A percentile compares a stretch with the other conserved stretches of the same genome.
These are phyloP conservation scores for Flammula alnicola DNA, from an alignment of 1,284 basidiomycete genomes.

Conservation along the genomic window DNA sequence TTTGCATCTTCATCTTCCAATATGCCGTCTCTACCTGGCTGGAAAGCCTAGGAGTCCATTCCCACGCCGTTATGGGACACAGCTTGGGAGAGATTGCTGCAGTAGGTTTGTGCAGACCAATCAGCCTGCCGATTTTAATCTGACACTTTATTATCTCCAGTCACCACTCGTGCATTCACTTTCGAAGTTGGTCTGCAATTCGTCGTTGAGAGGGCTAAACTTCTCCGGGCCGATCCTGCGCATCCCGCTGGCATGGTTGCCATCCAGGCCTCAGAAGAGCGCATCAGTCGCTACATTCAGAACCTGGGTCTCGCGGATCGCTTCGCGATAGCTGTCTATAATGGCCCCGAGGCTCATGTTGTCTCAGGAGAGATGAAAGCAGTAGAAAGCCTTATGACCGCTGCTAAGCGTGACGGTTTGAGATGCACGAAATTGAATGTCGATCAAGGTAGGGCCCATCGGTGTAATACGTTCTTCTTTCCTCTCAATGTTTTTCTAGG, in stretches of 20 bases:
- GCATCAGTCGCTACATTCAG: slow-evolving; percentile 28
- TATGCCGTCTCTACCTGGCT: slow-evolving; percentile 38
- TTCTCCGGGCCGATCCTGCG: slow-evolving; percentile 32
- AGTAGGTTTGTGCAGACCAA: slow-evolving; percentile 39
- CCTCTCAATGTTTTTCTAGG: slow-evolving; percentile 23
- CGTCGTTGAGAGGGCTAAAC: slow-evolving; percentile 35
- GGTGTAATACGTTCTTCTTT: neutral
- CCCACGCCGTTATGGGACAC: slow-evolving; percentile 38
- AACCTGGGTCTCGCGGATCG: slow-evolving; percentile 26
- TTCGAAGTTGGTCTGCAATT: slow-evolving; percentile 36
- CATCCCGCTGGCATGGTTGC: slow-evolving; percentile 38
- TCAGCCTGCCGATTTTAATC: no score
- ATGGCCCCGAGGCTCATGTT: slow-evolving; percentile 33
- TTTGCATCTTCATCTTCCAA: slow-evolving; percentile 42
- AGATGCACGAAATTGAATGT: slow-evolving; percentile 35
- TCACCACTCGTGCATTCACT: slow-evolving; percentile 31
- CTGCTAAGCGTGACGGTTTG: slow-evolving; percentile 33
- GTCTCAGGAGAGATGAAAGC: slow-evolving; percentile 38
- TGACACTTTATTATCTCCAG: slow-evolving; percentile 9
- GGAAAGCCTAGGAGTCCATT: slow-evolving; percentile 30
- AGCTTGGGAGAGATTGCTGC: slow-evolving; percentile 43
- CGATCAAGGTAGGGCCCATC: slow-evolving; percentile 31
- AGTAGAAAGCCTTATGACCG: slow-evolving; percentile 30
- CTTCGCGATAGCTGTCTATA: slow-evolving; percentile 38
- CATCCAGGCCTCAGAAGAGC: slow-evolving; percentile 31